These are phyloP conservation scores for Crataegus laevigata DNA, from an alignment of 306 rosid genomes.

Conservation along the genomic window DNA sequence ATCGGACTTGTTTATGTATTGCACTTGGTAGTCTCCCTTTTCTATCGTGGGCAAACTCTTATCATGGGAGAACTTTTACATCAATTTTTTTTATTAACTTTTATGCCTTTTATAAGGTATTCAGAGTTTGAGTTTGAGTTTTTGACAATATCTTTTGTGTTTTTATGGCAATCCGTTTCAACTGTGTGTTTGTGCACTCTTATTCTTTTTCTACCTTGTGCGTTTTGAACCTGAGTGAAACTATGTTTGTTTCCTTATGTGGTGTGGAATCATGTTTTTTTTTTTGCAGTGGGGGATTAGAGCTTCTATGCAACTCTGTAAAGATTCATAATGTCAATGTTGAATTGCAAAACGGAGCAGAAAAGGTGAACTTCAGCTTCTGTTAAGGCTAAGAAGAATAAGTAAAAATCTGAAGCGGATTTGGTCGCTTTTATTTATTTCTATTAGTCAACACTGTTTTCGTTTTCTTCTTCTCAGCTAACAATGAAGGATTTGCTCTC, in stretches of 20 bases:
- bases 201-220: neutral
- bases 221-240: conserved; percentile 2
- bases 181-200: too few relatives aligned
- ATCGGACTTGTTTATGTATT: neutral
- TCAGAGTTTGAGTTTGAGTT: neutral
- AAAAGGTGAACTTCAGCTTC: conserved; percentile 34
- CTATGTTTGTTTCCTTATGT: neutral
- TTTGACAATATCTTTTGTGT: neutral
- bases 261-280: neutral
- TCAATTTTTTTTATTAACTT: neutral
- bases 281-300: conserved; percentile 74
- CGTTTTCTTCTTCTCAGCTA: conserved; percentile 37
- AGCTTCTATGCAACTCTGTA: conserved; percentile 83
- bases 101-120: neutral
- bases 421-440: neutral
- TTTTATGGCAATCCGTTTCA: neutral
- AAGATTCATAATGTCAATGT: conserved; percentile 70
- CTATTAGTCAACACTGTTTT: conserved; percentile 1
- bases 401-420: neutral
- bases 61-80: neutral
- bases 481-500: conserved; percentile 77
- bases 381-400: neutral
- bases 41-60: neutral
- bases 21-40: neutral
- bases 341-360: conserved; percentile 45